Conservation (phyloP, 208 protist genomes). For the Leishmania mexicana region DNA sequence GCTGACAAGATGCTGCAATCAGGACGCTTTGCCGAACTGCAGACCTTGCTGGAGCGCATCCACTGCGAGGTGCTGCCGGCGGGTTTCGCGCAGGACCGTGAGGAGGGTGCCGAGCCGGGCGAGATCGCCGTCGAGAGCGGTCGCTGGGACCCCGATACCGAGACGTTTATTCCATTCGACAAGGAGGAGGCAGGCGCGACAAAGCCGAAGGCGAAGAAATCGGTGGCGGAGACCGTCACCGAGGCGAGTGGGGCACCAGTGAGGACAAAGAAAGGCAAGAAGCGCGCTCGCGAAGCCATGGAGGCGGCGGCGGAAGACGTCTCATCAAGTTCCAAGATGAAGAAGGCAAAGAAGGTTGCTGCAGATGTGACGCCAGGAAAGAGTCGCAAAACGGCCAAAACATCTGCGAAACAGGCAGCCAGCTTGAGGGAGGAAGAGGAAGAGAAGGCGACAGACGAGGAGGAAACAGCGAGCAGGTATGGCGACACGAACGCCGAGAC, state of each 20-base stretch:
- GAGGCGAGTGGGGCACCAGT: conserved; percentile 1
- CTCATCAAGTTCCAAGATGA: conserved; percentile 24
- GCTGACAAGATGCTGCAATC: conserved; percentile 98
- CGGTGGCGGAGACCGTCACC: not conserved
- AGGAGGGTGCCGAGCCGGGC: conserved; percentile 67
- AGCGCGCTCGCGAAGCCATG: not conserved
- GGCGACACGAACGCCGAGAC: conserved; percentile 17
- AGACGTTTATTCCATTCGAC: conserved; percentile 72
- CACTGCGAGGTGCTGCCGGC: conserved; percentile 90
- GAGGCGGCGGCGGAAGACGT: not conserved
- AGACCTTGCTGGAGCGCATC: conserved; percentile 96
- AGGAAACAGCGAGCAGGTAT: conserved; percentile 11
- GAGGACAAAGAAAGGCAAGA: conserved; percentile 13
- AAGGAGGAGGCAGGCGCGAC: conserved; percentile 34
- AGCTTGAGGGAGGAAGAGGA: conserved; percentile 11
- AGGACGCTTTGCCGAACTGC: conserved; percentile 97
- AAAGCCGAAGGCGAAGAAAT: not conserved
- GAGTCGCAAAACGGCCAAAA: conserved; percentile 35
- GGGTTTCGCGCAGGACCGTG: conserved; percentile 75
- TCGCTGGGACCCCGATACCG: conserved; percentile 68
- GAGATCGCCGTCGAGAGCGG: conserved; percentile 59
- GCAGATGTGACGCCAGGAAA: not conserved
- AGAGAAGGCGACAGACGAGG: conserved; percentile 20
- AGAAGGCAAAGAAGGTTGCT: not conserved
- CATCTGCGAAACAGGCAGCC: not conserved